Evolutionary conservation across 768 basidiomycete species (phyloP), one percentile per base, ranked within the genome.

Genomic region (Rhodotorula toruloides): DNA sequence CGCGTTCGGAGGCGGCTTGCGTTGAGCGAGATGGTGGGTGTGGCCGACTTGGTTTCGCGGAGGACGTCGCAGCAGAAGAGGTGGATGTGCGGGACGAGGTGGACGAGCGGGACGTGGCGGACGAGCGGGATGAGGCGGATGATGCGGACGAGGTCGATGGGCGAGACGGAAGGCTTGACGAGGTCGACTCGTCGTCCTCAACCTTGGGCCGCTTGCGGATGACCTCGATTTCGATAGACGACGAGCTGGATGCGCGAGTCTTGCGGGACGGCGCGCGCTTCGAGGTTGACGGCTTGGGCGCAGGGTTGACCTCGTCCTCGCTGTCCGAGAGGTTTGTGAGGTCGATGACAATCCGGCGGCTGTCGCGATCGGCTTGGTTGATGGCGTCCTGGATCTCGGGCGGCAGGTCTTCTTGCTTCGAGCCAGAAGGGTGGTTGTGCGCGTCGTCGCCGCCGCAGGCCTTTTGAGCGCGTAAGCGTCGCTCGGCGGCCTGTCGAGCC

Each of bases 401-500:
- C 14, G 68, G 64, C 0, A 70, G 54, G 49, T 69, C 59, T 12
- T 46, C 37, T 48, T 64, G 47, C 21, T 25, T 31, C 40, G 63
- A 64, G 31, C 68, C 68, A 5, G 68, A 64, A 4, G 57, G 37
- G 27, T 65, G 68, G 37, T 65, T 64, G 32, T 72, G 71, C 14
- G 66, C 65, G n/a, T 61, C 57, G 36, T 74, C 73, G 9, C 76
- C 71, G 22, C 75, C 72, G 71, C 93, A 97, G 1, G 82, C 77
- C 74, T 86, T 86, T 72, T 88, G 87, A 73, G 96, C 91, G 17
- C 79, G 78, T 19, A 81, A 79, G 68, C 93, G 80, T 61, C 87
- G 82, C 74, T 93, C 91, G 0, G 93, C 93, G 54, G 93, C 93
- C 91, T 96, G 73, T 19, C 54, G 5, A 27, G 2, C 7, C 17